Conservation (phyloP, 2,329 filamentous ascomycete genomes). For the Biscogniauxia sp. region DNA sequence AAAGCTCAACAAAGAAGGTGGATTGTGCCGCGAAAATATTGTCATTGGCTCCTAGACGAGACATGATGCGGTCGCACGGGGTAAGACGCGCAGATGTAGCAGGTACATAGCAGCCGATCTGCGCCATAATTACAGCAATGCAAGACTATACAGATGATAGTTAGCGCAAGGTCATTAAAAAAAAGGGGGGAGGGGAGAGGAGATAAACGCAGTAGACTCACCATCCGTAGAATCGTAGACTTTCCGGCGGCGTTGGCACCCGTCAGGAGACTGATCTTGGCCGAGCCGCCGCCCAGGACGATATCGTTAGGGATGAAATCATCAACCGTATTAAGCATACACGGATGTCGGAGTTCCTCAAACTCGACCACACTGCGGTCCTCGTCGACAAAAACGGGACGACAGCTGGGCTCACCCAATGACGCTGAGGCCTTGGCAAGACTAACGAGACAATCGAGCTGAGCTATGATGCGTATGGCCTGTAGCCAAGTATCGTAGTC, state of each 20-base stretch:
- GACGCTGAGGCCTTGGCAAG: slow-evolving; percentile 83
- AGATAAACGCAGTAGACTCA: slow-evolving; percentile 39
- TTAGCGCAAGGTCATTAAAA: slow-evolving; percentile 21
- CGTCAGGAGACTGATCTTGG: slow-evolving; percentile 88
- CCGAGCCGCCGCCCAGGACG: slow-evolving; percentile 72
- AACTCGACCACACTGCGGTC: slow-evolving; percentile 89
- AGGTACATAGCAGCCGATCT: slow-evolving; percentile 91
- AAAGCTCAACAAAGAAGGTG: slow-evolving; percentile 96
- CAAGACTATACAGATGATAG: slow-evolving; percentile 62
- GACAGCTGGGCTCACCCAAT: slow-evolving; percentile 82
- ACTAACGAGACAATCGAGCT: slow-evolving; percentile 93
- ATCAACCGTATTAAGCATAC: slow-evolving; percentile 82
- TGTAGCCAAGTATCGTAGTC: slow-evolving; percentile 83
- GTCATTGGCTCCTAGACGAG: slow-evolving; percentile 92
- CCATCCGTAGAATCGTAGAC: slow-evolving; percentile 93
- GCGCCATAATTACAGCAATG: slow-evolving; percentile 94
- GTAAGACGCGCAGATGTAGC: slow-evolving; percentile 79
- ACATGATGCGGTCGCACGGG: slow-evolving; percentile 97
- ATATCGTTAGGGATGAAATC: slow-evolving; percentile 98
- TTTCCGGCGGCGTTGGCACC: slow-evolving; percentile 97
- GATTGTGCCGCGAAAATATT: slow-evolving; percentile 98
- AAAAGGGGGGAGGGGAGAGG: no score
- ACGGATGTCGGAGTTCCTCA: slow-evolving; percentile 88
- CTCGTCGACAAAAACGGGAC: slow-evolving; percentile 81
- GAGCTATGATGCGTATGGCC: slow-evolving; percentile 84